Conservation (phyloP, 805 yeast species). For the Kazachstania kunashirensis region DNA sequence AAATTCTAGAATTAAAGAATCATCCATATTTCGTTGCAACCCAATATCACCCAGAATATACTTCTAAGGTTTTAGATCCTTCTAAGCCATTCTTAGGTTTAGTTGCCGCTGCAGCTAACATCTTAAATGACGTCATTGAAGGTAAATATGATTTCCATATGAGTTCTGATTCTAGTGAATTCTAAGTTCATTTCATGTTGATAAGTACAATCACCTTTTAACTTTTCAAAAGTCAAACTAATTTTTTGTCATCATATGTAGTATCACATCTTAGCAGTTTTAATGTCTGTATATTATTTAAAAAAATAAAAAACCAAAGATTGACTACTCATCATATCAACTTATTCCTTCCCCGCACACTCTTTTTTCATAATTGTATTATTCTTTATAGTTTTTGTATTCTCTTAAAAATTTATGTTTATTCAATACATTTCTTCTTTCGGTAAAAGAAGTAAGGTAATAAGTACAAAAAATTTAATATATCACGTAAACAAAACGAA, state of each 20-base stretch:
- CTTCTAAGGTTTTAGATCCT: constrained; percentile 93
- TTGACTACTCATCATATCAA: not conserved
- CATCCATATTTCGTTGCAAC: constrained; percentile 92
- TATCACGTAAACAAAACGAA: no score
- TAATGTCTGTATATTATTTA: constrained; percentile 1
- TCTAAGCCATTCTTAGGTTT: constrained; percentile 94
- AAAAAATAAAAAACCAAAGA: not conserved
- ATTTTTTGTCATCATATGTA: not conserved
- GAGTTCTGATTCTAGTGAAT: constrained; percentile 8
- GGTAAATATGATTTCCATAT: constrained; percentile 23
- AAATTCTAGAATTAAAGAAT: constrained; percentile 72
- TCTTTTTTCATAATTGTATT: not conserved
- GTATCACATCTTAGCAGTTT: not conserved
- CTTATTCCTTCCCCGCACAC: not conserved
- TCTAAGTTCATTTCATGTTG: constrained; percentile 1
- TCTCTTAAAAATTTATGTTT: no score
- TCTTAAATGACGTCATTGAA: constrained; percentile 54
- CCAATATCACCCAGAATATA: constrained; percentile 97
- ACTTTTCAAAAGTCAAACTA: no score
- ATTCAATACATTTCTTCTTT: no score
- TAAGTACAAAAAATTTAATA: no score
- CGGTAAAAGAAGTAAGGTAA: no score
- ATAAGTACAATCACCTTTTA: not conserved
- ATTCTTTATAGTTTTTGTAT: not conserved
- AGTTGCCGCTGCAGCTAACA: constrained; percentile 87